Percentiles rank a stretch among this genome's conserved stretches.
Evolutionary conservation across 148 eudicot genomes (phyloP).

Genomic region (Rhododendron griersonianum): DNA sequence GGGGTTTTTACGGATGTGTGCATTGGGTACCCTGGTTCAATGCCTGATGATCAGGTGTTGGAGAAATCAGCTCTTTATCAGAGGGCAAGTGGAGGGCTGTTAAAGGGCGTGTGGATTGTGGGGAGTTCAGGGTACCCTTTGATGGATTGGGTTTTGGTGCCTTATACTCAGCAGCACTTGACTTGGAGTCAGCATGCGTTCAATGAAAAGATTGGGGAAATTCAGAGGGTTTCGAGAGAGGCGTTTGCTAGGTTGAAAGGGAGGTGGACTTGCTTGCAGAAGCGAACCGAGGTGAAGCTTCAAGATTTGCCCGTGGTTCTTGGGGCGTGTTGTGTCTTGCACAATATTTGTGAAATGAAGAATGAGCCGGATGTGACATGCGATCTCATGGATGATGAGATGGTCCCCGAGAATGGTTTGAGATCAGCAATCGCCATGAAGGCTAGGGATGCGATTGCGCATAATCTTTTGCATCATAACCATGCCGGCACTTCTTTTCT

Average conservation of each 20-base stretch:
- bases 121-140: slow-evolving; percentile 74
- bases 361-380: slow-evolving; percentile 40
- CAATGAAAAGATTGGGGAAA: slow-evolving; percentile 76
- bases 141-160: slow-evolving; percentile 87
- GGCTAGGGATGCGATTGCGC: slow-evolving; percentile 82
- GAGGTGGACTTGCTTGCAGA: slow-evolving; percentile 87
- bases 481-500: slow-evolving; percentile 82
- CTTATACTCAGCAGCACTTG: slow-evolving; percentile 62
- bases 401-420: slow-evolving; percentile 60
- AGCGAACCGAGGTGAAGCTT: slow-evolving; percentile 79
- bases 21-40: slow-evolving; percentile 92
- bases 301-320: slow-evolving; percentile 85
- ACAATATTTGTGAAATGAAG: slow-evolving; percentile 83
- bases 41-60: slow-evolving; percentile 79
- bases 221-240: slow-evolving; percentile 48
- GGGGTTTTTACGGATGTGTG: slow-evolving; percentile 83
- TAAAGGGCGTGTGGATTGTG: slow-evolving; percentile 70
- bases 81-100: slow-evolving; percentile 65
- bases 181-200: slow-evolving; percentile 92
- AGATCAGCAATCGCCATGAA: slow-evolving; percentile 52
- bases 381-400: slow-evolving; percentile 73
- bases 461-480: slow-evolving; percentile 77
- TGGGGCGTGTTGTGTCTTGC: slow-evolving; percentile 92
- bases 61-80: slow-evolving; percentile 77
- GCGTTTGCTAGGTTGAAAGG: slow-evolving; percentile 81